Evolutionary conservation across 2,329 filamentous ascomycete genomes (phyloP), one percentile per base, ranked within the genome.

Genomic region (Fusarium sp.): DNA sequence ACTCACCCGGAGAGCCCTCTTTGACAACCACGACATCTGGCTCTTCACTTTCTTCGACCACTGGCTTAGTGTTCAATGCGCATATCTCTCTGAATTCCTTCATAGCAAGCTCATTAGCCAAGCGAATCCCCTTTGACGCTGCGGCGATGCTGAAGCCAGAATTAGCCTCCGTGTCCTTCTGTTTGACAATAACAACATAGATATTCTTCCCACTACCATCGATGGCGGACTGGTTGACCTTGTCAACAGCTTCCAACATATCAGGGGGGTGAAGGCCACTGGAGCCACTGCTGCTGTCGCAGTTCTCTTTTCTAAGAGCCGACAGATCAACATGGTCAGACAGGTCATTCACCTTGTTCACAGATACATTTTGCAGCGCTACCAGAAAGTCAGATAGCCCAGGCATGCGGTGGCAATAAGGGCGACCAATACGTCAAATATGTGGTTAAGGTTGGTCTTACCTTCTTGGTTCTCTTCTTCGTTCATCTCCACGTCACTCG

Each of bases 101-200:
- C 42, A 57, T 50, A 57, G 54, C 22, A 57, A 57, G 54, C 42
- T 57, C 42, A 38, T 57, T 57, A 36, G 54, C 54, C 54, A 50
- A 15, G 46, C 35, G 54, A 31, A 36, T 10, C 54, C 42, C 42
- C 22, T 57, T 47, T 3, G 42, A 13, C 1, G 54, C 54, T 29
- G 54, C 5, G 25, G 31, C 6, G 54, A 50, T 10, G 20, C 42
- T 57, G 31, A 57, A 57, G 25, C 14, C 33, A 27, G 7, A 22
- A 31, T 57, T 57, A 57, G 54, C 54, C 14, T 57, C 31, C 20
- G 15, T 10, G 2, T n/a, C 20, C 44, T 57, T 50, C 12, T 57
- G 41, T 3, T 3, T 18, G 20, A 57, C 11, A 36, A 50, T 33
- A 7, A 25, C 17, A 18, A 57, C 4, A 9, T 50, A 57, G 14